These are phyloP conservation scores for Fomitopsis pinicola DNA, from an alignment of 1,284 basidiomycete genomes.

Conservation along the genomic window DNA sequence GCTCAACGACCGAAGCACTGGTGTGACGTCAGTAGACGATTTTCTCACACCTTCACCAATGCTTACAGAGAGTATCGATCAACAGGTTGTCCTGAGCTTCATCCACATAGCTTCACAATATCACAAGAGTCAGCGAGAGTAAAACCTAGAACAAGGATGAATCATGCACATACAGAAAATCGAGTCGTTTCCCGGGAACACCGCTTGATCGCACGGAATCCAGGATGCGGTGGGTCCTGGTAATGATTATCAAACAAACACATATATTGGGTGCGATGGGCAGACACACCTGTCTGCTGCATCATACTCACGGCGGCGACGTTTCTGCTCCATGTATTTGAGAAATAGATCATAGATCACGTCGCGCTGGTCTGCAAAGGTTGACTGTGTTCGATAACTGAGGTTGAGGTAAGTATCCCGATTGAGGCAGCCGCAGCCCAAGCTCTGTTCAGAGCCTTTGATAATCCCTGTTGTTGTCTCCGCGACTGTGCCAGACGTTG, in stretches of 20 bases:
- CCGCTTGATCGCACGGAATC: slow-evolving; percentile 29
- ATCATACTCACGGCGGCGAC: slow-evolving; percentile 44
- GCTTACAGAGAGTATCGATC: slow-evolving; percentile 57
- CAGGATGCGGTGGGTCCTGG: slow-evolving; percentile 53
- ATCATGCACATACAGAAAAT: slow-evolving; percentile 40
- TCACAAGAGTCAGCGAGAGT: background rate
- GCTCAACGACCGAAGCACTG: slow-evolving; percentile 60
- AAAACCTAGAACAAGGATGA: background rate
- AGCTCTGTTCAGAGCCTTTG: slow-evolving; percentile 55
- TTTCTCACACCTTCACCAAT: background rate
- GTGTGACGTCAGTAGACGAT: background rate
- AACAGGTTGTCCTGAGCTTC: slow-evolving; percentile 71
- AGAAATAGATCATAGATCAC: slow-evolving; percentile 53
- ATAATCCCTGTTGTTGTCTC: slow-evolving; percentile 47
- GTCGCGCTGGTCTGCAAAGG: slow-evolving; percentile 46
- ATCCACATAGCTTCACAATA: slow-evolving; percentile 54
- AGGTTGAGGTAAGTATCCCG: slow-evolving; percentile 41
- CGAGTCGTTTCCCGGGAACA: slow-evolving; percentile 39
- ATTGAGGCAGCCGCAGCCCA: slow-evolving; percentile 39
- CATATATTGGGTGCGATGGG: background rate
- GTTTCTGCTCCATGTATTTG: slow-evolving; percentile 47
- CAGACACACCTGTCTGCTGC: slow-evolving; percentile 51
- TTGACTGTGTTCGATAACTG: slow-evolving; percentile 47
- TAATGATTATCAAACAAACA: background rate
- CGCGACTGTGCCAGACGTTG: background rate